phyloP scores from a whole-genome alignment of 2,329 filamentous ascomycete species.

The Alternaria arbusti region DNA sequence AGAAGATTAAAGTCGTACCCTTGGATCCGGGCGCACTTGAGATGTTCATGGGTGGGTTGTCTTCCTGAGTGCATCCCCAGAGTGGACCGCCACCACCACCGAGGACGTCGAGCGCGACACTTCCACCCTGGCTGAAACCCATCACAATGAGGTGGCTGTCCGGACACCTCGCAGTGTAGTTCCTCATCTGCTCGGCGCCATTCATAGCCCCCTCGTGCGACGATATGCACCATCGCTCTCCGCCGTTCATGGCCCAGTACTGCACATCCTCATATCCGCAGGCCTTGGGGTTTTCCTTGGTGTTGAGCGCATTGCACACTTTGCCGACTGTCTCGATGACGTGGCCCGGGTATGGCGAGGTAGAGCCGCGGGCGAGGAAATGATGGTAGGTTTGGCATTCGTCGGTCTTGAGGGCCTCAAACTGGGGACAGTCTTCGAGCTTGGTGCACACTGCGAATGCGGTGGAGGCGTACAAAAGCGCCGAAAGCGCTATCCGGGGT shows the following conservation, averaged over 20 bases:
- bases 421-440: slow-evolving; percentile 33
- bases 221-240: slow-evolving; percentile 33
- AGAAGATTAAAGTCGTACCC: slow-evolving; percentile 7
- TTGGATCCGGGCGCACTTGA: slow-evolving; percentile 30
- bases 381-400: slow-evolving; percentile 36
- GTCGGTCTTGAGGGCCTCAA: slow-evolving; percentile 28
- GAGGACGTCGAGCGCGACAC: slow-evolving; percentile 31
- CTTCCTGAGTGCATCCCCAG: slow-evolving; percentile 32
- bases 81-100: slow-evolving; percentile 35
- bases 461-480: slow-evolving; percentile 24
- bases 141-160: slow-evolving; percentile 36
- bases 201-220: slow-evolving; percentile 34
- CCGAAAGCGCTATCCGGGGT: slow-evolving; percentile 21
- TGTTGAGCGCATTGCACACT: slow-evolving; percentile 33
- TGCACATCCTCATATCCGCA: slow-evolving; percentile 38
- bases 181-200: slow-evolving; percentile 34
- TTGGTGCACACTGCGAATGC: slow-evolving; percentile 34
- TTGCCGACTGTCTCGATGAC: slow-evolving; percentile 35
- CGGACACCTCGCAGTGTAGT: slow-evolving; percentile 35
- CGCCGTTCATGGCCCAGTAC: slow-evolving; percentile 34
- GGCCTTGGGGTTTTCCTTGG: slow-evolving; percentile 26
- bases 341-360: slow-evolving; percentile 36
- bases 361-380: slow-evolving; percentile 34
- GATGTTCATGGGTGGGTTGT: slow-evolving; percentile 29
- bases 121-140: slow-evolving; percentile 38